Evolutionary conservation across 768 basidiomycete genomes (phyloP), one percentile per base, ranked within the genome.

Genomic region (Lactarius tabidus): DNA sequence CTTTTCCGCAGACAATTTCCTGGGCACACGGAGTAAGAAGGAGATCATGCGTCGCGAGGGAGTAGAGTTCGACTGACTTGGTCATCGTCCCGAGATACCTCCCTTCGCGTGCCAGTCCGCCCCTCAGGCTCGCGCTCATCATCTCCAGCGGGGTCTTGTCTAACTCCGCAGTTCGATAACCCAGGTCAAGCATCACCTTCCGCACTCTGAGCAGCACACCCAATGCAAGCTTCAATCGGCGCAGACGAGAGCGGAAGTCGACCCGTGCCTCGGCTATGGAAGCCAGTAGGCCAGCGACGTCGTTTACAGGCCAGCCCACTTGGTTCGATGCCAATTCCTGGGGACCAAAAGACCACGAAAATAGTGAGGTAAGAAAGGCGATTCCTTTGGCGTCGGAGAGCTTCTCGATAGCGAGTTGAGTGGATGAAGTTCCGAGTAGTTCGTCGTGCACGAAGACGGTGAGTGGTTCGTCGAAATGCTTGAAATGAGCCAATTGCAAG

Each of bases 391-490:
- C 65, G 20, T 71, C 59, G 26, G 63, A 55, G 31, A 77, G 64
- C 23, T 55, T 52, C 43, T 43, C 31, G 48, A 18, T 8, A 18
- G 65, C 52, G 38, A 57, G 57, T 20, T 57, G 29, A 10, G 26
- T 14, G 6, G 43, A 38, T 5, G 51, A n/a, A 29, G 57, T 68
- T 12, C 68, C 71, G 15, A 57, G 69, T 5, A 39, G 71, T 60
- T 62, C 74, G 52, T 75, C 67, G 28, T 73, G 73, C 8, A 77
- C 72, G 18, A 87, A 75, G 9, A 80, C 57, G 3, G 82, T 78
- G 17, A 90, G 73, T 0, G 86, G 85, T 29, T 89, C 84, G 31
- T 80, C 79, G 68, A 89, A 90, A 72, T 93, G 90, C 66, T 88
- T 88, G 73, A 91, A 73, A 71, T 90, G 79, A 0, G 79, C 78